These are phyloP conservation scores for Scleroderma bovista DNA, from an alignment of 768 basidiomycete genomes.

Conservation along the genomic window DNA sequence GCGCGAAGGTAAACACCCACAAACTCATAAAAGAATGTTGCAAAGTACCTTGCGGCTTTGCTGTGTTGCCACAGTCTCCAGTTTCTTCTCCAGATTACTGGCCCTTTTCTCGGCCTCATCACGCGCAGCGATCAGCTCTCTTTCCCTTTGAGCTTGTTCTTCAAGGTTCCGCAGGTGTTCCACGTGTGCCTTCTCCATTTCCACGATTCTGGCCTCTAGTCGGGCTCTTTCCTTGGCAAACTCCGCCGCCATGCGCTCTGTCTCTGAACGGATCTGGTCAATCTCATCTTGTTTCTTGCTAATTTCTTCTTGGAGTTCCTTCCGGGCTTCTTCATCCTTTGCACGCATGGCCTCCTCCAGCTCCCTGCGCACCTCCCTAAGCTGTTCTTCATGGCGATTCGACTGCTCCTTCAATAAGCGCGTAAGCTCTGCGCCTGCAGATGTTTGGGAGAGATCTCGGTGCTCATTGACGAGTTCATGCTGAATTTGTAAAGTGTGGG, in stretches of 20 bases:
- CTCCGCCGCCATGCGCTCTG: neutral
- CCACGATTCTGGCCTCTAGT: neutral
- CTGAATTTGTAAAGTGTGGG: constrained; percentile 52
- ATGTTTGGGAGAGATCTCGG: constrained; percentile 45
- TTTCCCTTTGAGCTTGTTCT: neutral
- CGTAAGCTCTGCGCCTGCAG: constrained; percentile 49
- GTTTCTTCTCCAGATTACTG: neutral
- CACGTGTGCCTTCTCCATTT: neutral
- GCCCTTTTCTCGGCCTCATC: neutral
- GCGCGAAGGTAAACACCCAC: neutral
- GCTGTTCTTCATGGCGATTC: constrained; percentile 40
- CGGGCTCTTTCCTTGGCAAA: constrained; percentile 1
- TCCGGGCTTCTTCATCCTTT: constrained; percentile 46
- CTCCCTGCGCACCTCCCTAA: constrained; percentile 40
- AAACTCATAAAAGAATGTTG: neutral
- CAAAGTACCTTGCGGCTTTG: neutral
- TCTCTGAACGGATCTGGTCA: constrained; percentile 49
- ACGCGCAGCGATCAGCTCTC: neutral
- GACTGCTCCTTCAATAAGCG: constrained; percentile 45
- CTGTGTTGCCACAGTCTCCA: neutral
- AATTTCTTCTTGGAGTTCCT: constrained; percentile 81
- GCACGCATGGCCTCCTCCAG: constrained; percentile 43
- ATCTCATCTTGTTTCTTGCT: constrained; percentile 93
- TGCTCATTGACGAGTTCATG: constrained; percentile 47
- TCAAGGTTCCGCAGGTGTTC: neutral